Conservation (phyloP, 2,329 filamentous ascomycete genomes). For the Diaporthe sp. region DNA sequence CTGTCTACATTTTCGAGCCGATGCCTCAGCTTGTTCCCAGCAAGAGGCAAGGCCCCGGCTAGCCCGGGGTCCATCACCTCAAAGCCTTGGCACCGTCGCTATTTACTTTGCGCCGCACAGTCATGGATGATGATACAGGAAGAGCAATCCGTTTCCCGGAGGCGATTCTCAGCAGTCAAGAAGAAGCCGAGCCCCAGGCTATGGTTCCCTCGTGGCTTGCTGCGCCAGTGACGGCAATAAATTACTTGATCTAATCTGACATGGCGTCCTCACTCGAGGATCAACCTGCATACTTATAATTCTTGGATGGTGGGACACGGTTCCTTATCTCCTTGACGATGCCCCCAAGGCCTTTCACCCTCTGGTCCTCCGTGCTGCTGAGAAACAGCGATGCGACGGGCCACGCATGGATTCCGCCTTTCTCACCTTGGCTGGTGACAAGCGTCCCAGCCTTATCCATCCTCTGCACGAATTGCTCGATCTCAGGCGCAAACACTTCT, state of each 20-base stretch:
- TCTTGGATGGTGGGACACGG: slow-evolving; percentile 42
- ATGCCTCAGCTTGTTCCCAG: slow-evolving; percentile 5
- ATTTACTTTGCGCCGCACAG: slow-evolving; percentile 26
- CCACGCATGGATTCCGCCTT: slow-evolving; percentile 84
- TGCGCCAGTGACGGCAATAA: slow-evolving; percentile 43
- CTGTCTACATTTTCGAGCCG: slow-evolving; percentile 18
- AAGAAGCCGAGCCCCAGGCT: slow-evolving; percentile 65
- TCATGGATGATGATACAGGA: slow-evolving; percentile 57
- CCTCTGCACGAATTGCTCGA: slow-evolving; percentile 70
- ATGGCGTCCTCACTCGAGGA: slow-evolving; percentile 47
- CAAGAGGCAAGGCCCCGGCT: background rate
- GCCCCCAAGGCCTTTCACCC: slow-evolving; percentile 64
- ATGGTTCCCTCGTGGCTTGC: slow-evolving; percentile 61
- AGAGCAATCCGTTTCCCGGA: slow-evolving; percentile 51
- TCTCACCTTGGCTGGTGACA: slow-evolving; percentile 72
- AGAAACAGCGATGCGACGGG: slow-evolving; percentile 78
- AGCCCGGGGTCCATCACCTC: background rate
- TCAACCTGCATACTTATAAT: slow-evolving; percentile 46
- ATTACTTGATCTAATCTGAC: slow-evolving; percentile 79
- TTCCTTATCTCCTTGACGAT: slow-evolving; percentile 57
- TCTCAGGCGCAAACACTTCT: slow-evolving; percentile 83
- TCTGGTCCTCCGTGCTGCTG: slow-evolving; percentile 61
- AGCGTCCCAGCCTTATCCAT: slow-evolving; percentile 67
- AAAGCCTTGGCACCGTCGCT: slow-evolving; percentile 15
- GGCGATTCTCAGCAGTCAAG: slow-evolving; percentile 49